Evolutionary conservation across 495 filamentous ascomycete genomes (phyloP).

Genomic region (Entonaema liquescens): DNA sequence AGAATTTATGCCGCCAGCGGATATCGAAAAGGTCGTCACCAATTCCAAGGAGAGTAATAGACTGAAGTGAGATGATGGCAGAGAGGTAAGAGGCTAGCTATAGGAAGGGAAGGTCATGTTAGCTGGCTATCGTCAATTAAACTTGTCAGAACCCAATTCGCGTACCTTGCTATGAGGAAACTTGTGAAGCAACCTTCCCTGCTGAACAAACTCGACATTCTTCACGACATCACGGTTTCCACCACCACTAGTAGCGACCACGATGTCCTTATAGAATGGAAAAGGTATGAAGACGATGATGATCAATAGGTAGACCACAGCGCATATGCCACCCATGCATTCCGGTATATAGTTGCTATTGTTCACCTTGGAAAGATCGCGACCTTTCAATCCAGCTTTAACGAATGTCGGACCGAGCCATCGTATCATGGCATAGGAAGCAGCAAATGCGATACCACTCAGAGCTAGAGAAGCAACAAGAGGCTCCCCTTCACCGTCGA

Average conservation of each 20-base stretch:
- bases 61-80: constrained; percentile 89
- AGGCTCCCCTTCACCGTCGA: constrained; percentile 83
- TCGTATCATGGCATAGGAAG: constrained; percentile 82
- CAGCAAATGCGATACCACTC: constrained; percentile 81
- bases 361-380: constrained; percentile 82
- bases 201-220: constrained; percentile 71
- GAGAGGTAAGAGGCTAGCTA: constrained; percentile 96
- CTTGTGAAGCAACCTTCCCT: constrained; percentile 81
- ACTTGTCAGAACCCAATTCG: background rate
- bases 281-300: constrained; percentile 95
- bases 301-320: constrained; percentile 85
- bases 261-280: constrained; percentile 97
- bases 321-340: constrained; percentile 96
- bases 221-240: constrained; percentile 88
- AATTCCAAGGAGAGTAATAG: constrained; percentile 87
- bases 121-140: background rate
- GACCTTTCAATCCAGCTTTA: constrained; percentile 87
- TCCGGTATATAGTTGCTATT: constrained; percentile 83
- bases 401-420: constrained; percentile 96
- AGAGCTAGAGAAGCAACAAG: constrained; percentile 88
- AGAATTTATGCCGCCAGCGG: constrained; percentile 97
- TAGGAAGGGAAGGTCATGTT: background rate
- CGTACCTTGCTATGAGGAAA: constrained; percentile 92
- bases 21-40: constrained; percentile 98
- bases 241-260: constrained; percentile 92